A percentile compares a stretch with the other conserved stretches of the same genome.
These are phyloP conservation scores for Coemansia furcata DNA, from an alignment of 192 early-diverging fungal genomes.

Conservation along the genomic window DNA sequence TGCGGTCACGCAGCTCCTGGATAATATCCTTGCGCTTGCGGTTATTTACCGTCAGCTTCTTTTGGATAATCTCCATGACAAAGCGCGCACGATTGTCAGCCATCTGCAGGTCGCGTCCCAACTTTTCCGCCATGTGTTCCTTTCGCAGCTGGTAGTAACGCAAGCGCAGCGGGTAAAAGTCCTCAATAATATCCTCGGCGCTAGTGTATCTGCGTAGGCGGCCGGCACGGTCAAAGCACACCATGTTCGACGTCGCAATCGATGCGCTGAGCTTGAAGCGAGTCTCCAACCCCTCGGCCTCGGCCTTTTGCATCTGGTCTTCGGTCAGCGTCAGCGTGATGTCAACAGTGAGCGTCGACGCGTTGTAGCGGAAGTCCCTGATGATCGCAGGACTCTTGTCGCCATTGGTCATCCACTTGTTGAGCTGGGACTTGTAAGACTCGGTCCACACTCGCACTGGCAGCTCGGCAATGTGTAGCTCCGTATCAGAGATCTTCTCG, in stretches of 20 bases:
- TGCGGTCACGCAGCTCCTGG: constrained; percentile 65
- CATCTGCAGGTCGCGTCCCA: constrained; percentile 64
- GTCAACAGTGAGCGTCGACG: constrained; percentile 47
- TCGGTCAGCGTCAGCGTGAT: constrained; percentile 51
- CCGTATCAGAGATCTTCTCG: constrained; percentile 67
- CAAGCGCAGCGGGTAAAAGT: constrained; percentile 85
- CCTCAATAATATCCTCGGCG: constrained; percentile 76
- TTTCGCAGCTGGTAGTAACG: constrained; percentile 88
- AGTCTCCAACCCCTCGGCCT: constrained; percentile 78
- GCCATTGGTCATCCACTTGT: constrained; percentile 65
- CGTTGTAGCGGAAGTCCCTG: constrained; percentile 59
- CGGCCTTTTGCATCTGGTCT: constrained; percentile 69
- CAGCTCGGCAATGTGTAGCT: constrained; percentile 85
- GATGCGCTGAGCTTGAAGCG: constrained; percentile 71
- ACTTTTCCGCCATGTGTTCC: constrained; percentile 62
- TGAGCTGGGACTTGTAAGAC: constrained; percentile 80
- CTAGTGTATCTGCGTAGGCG: constrained; percentile 77
- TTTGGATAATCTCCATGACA: constrained; percentile 84
- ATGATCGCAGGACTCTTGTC: constrained; percentile 71
- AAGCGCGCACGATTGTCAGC: constrained; percentile 87
- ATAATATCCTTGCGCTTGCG: constrained; percentile 78
- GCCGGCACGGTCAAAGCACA: constrained; percentile 88
- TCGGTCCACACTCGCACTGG: constrained; percentile 89
- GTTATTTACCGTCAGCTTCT: constrained; percentile 79
- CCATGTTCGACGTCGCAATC: constrained; percentile 86